phyloP scores from a whole-genome alignment of 2,329 filamentous ascomycete species.

The Neofusicoccum umdonicola region DNA sequence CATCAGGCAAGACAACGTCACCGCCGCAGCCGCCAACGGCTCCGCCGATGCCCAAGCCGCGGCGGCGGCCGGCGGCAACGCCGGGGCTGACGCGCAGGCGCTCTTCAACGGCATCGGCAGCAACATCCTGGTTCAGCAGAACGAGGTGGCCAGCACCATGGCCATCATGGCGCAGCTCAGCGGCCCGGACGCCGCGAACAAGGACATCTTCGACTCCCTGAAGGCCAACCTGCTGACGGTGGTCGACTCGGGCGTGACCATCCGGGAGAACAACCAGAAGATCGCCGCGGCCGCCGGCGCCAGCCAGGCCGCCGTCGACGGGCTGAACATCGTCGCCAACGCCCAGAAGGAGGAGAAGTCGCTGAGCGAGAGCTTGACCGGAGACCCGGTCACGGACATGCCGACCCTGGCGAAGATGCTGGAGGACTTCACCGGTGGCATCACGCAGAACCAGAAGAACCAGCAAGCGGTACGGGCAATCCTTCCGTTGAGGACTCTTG shows the following conservation, averaged over 20 bases:
- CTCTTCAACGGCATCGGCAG: slow-evolving; percentile 8
- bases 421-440: not conserved
- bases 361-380: not conserved
- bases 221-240: slow-evolving; percentile 1
- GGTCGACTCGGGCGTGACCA: slow-evolving; percentile 1
- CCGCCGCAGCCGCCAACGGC: not conserved
- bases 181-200: not conserved
- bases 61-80: too few relatives aligned
- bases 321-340: not conserved
- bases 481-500: too few relatives aligned
- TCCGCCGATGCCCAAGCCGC: not conserved
- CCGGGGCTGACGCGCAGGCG: not conserved
- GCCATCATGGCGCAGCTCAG: not conserved
- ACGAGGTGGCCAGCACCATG: not conserved
- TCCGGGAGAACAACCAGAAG: not conserved
- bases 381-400: not conserved
- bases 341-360: slow-evolving; percentile 2
- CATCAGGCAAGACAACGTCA: not conserved
- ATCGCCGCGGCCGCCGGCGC: not conserved
- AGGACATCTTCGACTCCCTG: not conserved
- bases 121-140: slow-evolving; percentile 6
- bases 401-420: not conserved
- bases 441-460: slow-evolving; percentile 4
- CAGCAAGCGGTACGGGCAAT: not conserved
- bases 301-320: not conserved